Conservation (phyloP, 768 basidiomycete species). For the Psilocybe tampanensis region DNA sequence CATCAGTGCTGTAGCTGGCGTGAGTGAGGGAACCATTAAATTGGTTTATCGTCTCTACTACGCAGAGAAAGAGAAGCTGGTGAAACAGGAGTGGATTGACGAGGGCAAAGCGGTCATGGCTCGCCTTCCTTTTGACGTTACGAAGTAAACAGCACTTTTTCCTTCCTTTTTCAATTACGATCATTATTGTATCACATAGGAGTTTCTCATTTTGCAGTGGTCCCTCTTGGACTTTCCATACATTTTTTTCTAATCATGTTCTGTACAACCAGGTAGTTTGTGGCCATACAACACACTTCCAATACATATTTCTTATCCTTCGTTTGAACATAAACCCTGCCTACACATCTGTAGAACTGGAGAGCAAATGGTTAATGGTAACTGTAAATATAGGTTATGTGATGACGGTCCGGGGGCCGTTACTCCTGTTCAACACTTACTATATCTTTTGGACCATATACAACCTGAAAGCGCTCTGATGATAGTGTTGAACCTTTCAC, state of each 20-base stretch:
- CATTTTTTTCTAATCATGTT: constrained; percentile 10
- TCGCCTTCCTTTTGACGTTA: constrained; percentile 44
- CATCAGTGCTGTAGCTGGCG: constrained; percentile 88
- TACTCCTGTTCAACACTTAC: too few relatives aligned
- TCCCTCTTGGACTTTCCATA: constrained; percentile 1
- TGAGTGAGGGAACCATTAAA: constrained; percentile 97
- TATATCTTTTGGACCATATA: too few relatives aligned
- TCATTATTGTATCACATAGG: constrained; percentile 20
- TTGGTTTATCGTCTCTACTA: constrained; percentile 84
- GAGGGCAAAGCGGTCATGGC: too few relatives aligned
- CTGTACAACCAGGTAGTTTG: constrained; percentile 17
- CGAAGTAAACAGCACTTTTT: constrained; percentile 31
- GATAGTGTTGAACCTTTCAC: too few relatives aligned
- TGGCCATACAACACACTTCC: constrained; percentile 21
- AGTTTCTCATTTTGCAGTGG: neutral
- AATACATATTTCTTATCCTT: constrained; percentile 3
- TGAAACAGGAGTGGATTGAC: too few relatives aligned
- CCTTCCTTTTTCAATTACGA: constrained; percentile 18
- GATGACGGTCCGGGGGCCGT: too few relatives aligned
- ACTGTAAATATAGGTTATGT: too few relatives aligned
- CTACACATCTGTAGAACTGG: too few relatives aligned
- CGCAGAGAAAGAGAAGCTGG: too few relatives aligned
- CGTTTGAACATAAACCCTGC: too few relatives aligned
- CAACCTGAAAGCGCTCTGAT: too few relatives aligned
- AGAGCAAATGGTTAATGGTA: too few relatives aligned